Percentiles rank a stretch among this genome's conserved stretches.
Conservation (phyloP, 2,329 filamentous ascomycete genomes). For the Phaeosphaeriaceae sp. region DNA sequence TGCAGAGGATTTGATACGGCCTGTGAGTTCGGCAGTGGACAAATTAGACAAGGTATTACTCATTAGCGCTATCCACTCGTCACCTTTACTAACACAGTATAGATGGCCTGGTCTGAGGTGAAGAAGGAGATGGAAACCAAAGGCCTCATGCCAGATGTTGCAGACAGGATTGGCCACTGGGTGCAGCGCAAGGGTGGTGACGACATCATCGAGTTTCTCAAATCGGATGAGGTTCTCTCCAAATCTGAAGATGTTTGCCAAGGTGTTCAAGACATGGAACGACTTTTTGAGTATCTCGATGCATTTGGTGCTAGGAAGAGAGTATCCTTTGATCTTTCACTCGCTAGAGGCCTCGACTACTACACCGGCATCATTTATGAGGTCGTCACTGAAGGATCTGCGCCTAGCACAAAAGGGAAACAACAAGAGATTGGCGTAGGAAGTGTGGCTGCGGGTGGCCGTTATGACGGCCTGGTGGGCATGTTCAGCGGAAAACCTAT, state of each 20-base stretch:
- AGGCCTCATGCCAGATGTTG: conserved; percentile 75
- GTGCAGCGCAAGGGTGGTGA: conserved; percentile 77
- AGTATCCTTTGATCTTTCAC: conserved; percentile 86
- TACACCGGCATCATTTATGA: conserved; percentile 93
- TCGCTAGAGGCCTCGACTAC: conserved; percentile 91
- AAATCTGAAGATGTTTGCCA: conserved; percentile 74
- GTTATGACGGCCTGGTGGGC: conserved; percentile 91
- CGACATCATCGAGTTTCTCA: conserved; percentile 65
- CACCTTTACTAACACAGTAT: conserved; percentile 16
- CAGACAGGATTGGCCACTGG: conserved; percentile 86
- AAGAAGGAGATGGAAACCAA: conserved; percentile 95
- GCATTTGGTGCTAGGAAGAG: conserved; percentile 74
- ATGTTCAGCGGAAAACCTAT: conserved; percentile 94
- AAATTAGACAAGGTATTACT: conserved; percentile 81
- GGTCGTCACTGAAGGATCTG: conserved; percentile 81
- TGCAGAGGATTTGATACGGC: conserved; percentile 81
- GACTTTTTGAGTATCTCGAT: conserved; percentile 82
- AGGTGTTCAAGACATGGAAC: conserved; percentile 79
- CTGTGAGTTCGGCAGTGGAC: conserved; percentile 91
- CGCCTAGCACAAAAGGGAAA: conserved; percentile 52
- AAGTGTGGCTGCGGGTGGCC: conserved; percentile 85
- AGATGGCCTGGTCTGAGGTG: conserved; percentile 81
- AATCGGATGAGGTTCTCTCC: conserved; percentile 29
- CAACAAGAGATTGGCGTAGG: conserved; percentile 71
- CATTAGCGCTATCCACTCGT: neutral